Evolutionary conservation across 352 stramenopile genomes (phyloP).

Genomic region (Phytophthora podocarpi): DNA sequence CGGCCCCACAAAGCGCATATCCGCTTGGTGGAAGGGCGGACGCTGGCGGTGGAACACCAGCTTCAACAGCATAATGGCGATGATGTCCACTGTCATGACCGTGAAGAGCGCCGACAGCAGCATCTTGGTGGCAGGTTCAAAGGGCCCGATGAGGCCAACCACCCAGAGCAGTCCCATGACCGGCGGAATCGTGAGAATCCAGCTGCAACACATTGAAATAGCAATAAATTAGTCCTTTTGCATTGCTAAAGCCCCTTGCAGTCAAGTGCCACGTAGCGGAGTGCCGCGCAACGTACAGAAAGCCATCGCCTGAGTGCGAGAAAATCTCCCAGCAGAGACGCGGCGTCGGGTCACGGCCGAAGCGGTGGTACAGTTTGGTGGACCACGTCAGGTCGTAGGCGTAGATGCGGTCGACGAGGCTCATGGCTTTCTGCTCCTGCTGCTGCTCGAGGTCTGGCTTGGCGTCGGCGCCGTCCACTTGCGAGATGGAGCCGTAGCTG

Average conservation of each 20-base stretch:
- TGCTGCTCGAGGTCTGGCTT: constrained; percentile 27
- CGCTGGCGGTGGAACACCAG: constrained; percentile 70
- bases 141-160: constrained; percentile 34
- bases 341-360: constrained; percentile 46
- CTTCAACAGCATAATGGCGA: constrained; percentile 83
- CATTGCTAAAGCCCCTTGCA: too few species aligned
- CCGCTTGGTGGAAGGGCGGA: constrained; percentile 73
- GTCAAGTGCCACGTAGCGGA: not conserved
- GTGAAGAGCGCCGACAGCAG: constrained; percentile 43
- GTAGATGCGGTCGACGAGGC: constrained; percentile 62
- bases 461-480: constrained; percentile 27
- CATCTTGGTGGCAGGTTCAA: constrained; percentile 42
- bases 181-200: constrained; percentile 49
- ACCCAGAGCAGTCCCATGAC: constrained; percentile 45
- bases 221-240: too few species aligned
- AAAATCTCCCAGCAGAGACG: constrained; percentile 78
- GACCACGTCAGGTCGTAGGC: constrained; percentile 77
- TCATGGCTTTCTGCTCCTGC: constrained; percentile 42
- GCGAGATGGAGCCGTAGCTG: constrained; percentile 39
- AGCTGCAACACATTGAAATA: constrained; percentile 24
- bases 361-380: constrained; percentile 72
- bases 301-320: constrained; percentile 82
- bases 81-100: constrained; percentile 66
- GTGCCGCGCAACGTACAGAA: constrained; percentile 59
- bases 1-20: constrained; percentile 78